Conservation (phyloP, 257 asterid genomes). For the Plectranthus barbatus region DNA sequence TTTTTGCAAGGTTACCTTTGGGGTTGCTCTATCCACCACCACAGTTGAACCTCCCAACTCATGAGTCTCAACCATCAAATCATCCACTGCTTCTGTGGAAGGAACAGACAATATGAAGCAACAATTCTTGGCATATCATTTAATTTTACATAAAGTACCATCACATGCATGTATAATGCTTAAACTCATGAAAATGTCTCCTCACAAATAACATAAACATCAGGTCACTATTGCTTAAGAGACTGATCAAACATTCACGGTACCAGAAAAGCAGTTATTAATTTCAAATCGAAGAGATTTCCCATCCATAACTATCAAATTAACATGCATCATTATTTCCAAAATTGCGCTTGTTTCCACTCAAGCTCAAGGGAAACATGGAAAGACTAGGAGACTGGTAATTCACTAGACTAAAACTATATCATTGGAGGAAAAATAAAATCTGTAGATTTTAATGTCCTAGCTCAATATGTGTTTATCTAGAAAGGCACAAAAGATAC, state of each 20-base stretch:
- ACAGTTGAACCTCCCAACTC: conserved; percentile 89
- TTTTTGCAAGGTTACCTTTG: conserved; percentile 50
- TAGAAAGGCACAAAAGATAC: not conserved
- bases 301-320: not conserved
- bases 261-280: not conserved
- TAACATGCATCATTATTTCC: not conserved
- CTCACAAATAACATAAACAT: not conserved
- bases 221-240: not conserved
- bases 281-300: not conserved
- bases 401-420: not conserved
- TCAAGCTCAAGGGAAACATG: not conserved
- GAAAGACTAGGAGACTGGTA: not conserved
- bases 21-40: conserved; percentile 98
- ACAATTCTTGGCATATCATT: not conserved
- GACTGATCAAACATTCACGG: not conserved
- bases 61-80: conserved; percentile 84
- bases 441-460: too few species aligned
- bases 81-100: conserved; percentile 87
- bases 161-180: not conserved
- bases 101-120: conserved; percentile 7
- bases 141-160: not conserved
- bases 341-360: not conserved
- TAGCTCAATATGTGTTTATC: not conserved
- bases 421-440: not conserved
- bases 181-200: conserved; percentile 1